Evolutionary conservation across 768 basidiomycete genomes (phyloP), one percentile per base, ranked within the genome.

Genomic region (Tylopilus plumbeoviolaceoides): DNA sequence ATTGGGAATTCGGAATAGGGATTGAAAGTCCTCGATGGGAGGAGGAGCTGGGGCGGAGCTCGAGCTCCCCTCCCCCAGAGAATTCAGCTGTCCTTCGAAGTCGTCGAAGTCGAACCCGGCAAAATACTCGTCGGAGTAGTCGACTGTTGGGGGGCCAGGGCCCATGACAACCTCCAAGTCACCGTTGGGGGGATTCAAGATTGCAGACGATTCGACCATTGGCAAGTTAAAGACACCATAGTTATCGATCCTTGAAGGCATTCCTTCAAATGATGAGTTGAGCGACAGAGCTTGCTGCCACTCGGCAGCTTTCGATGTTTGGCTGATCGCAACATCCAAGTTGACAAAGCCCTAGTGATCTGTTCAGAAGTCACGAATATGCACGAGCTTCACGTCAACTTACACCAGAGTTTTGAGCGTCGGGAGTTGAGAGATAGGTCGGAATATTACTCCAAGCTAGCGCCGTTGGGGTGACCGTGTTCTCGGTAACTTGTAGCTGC

Each of bases 211-310:
- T 51, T 73, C 67, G 44, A 76, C 63, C 25, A 68, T 64, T 1
- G 64, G 49, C 18, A 76, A 53, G 47, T 69, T 64, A 58, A 74
- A 79, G 27, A 75, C 56, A 18, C 65, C 65, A 5, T 67, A 69
- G 55, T 72, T 65, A 8, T 59, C 59, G 2, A 72, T 69, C 8
- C 59, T 56, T 10, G 70, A 63, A 20, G 75, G 41, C 25, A 72
- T 56, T 5, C 67, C 66, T 27, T 70, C 65, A 47, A 46, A 47
- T 9, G 54, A 40, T 17, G 66, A 48, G 21, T 27, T 40, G 23
- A 30, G 10, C 4, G 44, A 5, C 1, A 54, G 4, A 5, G 9
- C 36, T 21, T 54, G 61, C 18, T 51, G 50, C 23, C 39, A 40
- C 27, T 53, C 43, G 5, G 41, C 0, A 42, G 56, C 46, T 33